Conservation (phyloP, 2,329 filamentous ascomycete species). For the Dactylellina haptotyla region DNA sequence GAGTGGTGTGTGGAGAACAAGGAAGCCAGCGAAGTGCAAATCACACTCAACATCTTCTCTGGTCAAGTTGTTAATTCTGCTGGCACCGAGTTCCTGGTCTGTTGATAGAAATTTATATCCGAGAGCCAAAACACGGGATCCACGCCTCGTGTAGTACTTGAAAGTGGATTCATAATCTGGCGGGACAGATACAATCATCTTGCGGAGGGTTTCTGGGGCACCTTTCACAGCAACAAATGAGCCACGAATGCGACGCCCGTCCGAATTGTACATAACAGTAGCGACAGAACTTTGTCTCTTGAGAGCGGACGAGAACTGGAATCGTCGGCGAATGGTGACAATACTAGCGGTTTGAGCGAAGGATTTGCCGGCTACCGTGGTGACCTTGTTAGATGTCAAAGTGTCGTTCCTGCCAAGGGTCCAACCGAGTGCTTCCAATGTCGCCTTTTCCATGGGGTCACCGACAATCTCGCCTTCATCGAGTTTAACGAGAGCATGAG, state of each 20-base stretch:
- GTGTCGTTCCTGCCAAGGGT: conserved; percentile 87
- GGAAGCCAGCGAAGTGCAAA: conserved; percentile 89
- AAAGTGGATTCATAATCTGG: conserved; percentile 95
- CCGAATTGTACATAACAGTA: conserved; percentile 77
- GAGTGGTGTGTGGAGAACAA: conserved; percentile 92
- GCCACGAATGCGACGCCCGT: conserved; percentile 78
- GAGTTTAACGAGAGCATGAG: conserved; percentile 92
- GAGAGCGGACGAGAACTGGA: conserved; percentile 96
- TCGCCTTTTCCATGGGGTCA: conserved; percentile 99
- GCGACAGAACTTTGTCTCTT: conserved; percentile 97
- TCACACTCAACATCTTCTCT: conserved; percentile 89
- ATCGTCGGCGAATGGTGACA: conserved; percentile 94
- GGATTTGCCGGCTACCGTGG: conserved; percentile 63
- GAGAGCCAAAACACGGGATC: conserved; percentile 90
- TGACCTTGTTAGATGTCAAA: conserved; percentile 73
- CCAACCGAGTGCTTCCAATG: conserved; percentile 88
- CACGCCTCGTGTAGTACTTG: conserved; percentile 97
- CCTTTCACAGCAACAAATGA: conserved; percentile 97
- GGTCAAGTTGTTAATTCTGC: conserved; percentile 90
- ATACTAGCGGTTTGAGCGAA: conserved; percentile 71
- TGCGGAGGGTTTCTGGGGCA: conserved; percentile 94
- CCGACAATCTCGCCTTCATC: conserved; percentile 97
- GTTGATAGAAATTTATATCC: conserved; percentile 90
- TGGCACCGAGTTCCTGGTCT: conserved; percentile 82
- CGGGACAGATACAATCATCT: conserved; percentile 85